Conservation (phyloP, 2,329 filamentous ascomycete species). For the Chrysoporthe cubensis region DNA sequence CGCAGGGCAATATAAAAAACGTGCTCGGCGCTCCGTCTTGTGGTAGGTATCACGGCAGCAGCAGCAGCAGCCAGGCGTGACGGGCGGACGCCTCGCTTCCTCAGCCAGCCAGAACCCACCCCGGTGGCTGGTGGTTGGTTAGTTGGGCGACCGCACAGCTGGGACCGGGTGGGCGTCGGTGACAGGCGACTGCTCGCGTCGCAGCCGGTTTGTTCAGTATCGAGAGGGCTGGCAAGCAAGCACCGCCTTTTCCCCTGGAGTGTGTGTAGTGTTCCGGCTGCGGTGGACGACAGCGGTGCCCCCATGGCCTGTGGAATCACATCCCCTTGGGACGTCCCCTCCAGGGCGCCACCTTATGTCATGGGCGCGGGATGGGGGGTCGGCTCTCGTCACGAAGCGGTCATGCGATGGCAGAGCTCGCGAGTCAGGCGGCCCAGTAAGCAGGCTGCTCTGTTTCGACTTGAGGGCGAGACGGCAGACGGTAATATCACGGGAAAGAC, state of each 20-base stretch:
- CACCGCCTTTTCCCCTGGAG: no score
- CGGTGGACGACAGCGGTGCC: no score
- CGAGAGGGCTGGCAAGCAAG: neutral
- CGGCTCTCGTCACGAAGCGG: neutral
- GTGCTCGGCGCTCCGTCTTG: constrained; percentile 24
- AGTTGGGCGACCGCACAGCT: neutral
- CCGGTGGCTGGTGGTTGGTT: no score
- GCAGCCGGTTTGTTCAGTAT: neutral
- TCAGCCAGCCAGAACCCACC: neutral
- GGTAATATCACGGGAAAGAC: neutral
- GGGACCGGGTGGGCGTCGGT: neutral
- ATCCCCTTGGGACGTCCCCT: no score
- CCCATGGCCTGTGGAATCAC: no score
- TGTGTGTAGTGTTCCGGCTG: no score
- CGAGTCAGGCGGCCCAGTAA: neutral
- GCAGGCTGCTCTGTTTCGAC: neutral
- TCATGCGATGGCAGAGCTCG: neutral
- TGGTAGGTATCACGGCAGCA: constrained; percentile 14
- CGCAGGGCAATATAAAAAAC: constrained; percentile 28
- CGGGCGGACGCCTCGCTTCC: neutral
- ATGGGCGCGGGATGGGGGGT: no score
- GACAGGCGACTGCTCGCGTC: constrained; percentile 11
- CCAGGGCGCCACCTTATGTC: no score
- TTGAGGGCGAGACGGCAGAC: neutral
- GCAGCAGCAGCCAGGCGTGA: neutral